These are phyloP conservation scores for Mucor sp. DNA, from an alignment of 371 early-diverging fungal species.

Conservation along the genomic window DNA sequence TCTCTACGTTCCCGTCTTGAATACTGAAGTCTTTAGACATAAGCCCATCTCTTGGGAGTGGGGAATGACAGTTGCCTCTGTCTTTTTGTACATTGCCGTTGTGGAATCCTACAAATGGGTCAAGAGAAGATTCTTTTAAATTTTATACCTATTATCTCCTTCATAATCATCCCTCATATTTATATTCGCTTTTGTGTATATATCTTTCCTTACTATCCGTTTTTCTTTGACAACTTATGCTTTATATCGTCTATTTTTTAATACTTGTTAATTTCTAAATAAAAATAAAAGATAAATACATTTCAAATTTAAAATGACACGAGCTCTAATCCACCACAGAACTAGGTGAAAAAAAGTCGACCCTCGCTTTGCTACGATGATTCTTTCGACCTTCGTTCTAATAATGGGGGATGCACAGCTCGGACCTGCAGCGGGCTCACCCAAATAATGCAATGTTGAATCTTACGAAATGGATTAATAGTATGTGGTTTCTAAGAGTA, in stretches of 20 bases:
- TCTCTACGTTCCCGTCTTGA: slow-evolving; percentile 72
- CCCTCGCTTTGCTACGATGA: too few species aligned
- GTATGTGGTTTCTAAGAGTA: too few species aligned
- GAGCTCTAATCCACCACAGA: too few species aligned
- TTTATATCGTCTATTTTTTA: background rate
- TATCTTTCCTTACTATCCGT: background rate
- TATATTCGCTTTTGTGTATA: background rate
- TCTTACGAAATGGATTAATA: too few species aligned
- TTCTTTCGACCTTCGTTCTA: too few species aligned
- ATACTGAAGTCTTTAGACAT: slow-evolving; percentile 71
- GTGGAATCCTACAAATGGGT: slow-evolving; percentile 59
- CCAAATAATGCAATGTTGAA: too few species aligned
- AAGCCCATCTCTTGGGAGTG: slow-evolving; percentile 74
- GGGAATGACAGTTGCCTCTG: slow-evolving; percentile 66
- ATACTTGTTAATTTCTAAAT: background rate
- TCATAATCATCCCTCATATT: background rate
- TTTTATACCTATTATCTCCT: background rate
- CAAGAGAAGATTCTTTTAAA: slow-evolving; percentile 34
- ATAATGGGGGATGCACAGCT: too few species aligned
- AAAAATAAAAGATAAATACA: background rate
- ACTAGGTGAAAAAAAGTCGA: too few species aligned
- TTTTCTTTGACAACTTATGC: background rate
- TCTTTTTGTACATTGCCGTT: slow-evolving; percentile 58
- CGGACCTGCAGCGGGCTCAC: too few species aligned
- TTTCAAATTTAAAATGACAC: too few species aligned